These are phyloP conservation scores for Oryza glaberrima DNA, from an alignment of 176 grass and related monocot species.

Conservation along the genomic window DNA sequence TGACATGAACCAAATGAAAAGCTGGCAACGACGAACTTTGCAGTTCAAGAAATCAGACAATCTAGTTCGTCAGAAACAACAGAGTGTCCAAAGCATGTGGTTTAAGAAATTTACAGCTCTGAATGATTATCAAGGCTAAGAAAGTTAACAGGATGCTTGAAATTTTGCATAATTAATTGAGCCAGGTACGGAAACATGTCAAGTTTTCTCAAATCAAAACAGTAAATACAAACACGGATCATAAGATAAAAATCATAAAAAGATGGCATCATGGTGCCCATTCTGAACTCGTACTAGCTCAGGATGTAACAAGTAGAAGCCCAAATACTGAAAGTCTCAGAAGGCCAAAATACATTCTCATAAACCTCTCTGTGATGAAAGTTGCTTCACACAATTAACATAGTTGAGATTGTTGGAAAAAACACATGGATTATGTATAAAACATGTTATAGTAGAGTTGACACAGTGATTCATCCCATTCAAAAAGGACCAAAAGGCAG, in stretches of 20 bases:
- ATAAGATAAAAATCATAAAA: no score
- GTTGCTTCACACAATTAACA: not conserved
- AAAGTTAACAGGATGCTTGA: not conserved
- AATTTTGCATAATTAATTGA: no score
- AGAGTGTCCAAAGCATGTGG: no score
- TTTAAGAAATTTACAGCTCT: not conserved
- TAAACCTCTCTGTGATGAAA: not conserved
- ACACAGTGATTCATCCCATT: not conserved
- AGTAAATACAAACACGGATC: no score
- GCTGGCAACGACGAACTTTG: no score
- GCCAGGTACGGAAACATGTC: no score
- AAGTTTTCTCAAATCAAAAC: no score
- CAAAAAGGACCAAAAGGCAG: not conserved
- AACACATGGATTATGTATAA: not conserved
- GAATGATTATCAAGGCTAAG: not conserved
- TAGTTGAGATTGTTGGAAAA: not conserved
- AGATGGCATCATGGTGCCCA: no score
- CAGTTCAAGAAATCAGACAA: no score
- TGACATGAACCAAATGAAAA: not conserved
- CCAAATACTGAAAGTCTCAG: not conserved
- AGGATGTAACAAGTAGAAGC: not conserved
- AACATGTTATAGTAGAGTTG: not conserved
- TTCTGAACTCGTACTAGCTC: no score
- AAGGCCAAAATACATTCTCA: not conserved
- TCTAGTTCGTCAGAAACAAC: no score